Evolutionary conservation across 2,329 filamentous ascomycete species (phyloP), one percentile per base, ranked within the genome.

Genomic region (Penicillium sp.): DNA sequence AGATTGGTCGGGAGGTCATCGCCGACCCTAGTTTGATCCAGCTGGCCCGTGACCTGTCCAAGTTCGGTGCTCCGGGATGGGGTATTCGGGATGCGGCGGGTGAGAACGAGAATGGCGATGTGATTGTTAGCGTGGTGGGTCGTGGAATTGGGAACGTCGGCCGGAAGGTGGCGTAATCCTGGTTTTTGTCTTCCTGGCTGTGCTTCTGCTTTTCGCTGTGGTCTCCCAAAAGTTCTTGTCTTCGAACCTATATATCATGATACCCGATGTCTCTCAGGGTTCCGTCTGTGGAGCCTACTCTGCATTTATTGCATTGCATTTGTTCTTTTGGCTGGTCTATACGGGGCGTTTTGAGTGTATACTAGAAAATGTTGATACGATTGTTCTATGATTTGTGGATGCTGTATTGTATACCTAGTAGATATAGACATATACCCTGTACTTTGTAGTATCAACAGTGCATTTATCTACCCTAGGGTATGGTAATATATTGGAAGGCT

Each of bases 71-170:
- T 39, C 92, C 89, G 62, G 91, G 88, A 55, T 97, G 93, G 93
- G 93, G 93, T 13, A 79, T 97, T 66, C 82, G 92, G 67, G 90
- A 93, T 61, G 86, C 84, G 11, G 82, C 85, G 23, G 85, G 85
- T 28, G 84, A 88, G 39, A 85, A 85, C 29, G 83, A 81, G 14
- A 74, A 80, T 50, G 79, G 76, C 5, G 90, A 96, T 71, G 83
- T 97, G 48, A 83, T 96, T 56, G 81, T 99, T 64, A 95, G 91
- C 63, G 89, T 99, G 39, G 96, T 97, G 68, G 94, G 94, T 28
- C 87, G 86, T 66, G 94, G 94, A 39, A 90, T 99, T 55, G 94
- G 94, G 26, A 99, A 97, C 71, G 90, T 97, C 45, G 93, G 93
- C 49, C 86, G 92, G 68, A 97, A 97, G 78, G 89, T 97, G 72